Evolutionary conservation across 2,329 filamentous ascomycete genomes (phyloP), one percentile per base, ranked within the genome.

Genomic region (Torrubiellomyces zombiae): DNA sequence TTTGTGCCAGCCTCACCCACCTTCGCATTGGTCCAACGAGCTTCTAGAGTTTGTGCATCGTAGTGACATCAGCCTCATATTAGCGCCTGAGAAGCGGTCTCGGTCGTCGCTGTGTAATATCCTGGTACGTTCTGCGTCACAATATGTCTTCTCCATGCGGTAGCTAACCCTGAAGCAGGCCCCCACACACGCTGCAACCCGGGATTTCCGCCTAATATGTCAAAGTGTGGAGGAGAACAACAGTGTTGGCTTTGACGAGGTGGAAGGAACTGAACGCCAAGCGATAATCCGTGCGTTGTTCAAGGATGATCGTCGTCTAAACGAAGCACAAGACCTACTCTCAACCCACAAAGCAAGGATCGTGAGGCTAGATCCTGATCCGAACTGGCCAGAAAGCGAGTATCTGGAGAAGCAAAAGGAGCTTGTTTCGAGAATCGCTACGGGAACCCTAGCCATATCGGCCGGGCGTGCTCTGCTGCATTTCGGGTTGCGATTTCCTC

Each of bases 381-480:
- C 77, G 1, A 68, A 71, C 20, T 89, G 81, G 77, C 69, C 75
- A 13, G 89, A 98, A 44, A 75, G 80, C 10, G 75, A 89, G 32
- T 72, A 92, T 28, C 59, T 98, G 7, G 89, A 98, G 45, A 80
- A 78, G 30, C 89, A 98, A 48, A 93, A 94, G 47, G 75, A 81
- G 32, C 61, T 93, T 16, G 85, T 89, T 29, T 79, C 89, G 31
- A 75, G 77, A 42, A 68, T 94, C 18, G 89, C 86, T 20, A 69
- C 78, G 22, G 73, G 89, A 30, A 95, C 86, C 9, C 62, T 95
- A 30, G 85, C 89, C 2, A 76, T 94, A 26, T 81, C 89, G 2
- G 67, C 81, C 5, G 91, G 91, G 2, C 74, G 85, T 32, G 85
- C 76, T 2, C 71, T 98, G 50, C 59, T 95, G 28, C 80, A 86